Conservation (phyloP, 1,139 yeast species). For the Oligophagozyma castellii region DNA sequence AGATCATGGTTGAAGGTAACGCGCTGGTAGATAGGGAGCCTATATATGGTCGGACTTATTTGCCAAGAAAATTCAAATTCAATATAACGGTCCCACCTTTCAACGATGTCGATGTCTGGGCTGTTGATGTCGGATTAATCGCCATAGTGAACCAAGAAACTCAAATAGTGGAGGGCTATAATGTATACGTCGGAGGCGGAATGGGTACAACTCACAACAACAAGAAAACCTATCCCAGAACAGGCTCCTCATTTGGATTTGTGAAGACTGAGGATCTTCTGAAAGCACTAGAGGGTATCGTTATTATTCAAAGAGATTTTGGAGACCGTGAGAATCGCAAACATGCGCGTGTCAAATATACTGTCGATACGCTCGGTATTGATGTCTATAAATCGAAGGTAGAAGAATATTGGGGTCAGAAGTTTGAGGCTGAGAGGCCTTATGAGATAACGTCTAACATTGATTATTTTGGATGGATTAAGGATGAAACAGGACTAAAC, state of each 20-base stretch:
- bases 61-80: constrained; percentile 93
- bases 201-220: constrained; percentile 98
- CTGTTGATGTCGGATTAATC: constrained; percentile 86
- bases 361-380: constrained; percentile 83
- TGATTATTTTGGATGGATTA: constrained; percentile 90
- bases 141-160: constrained; percentile 66
- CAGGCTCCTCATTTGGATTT: constrained; percentile 79
- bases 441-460: constrained; percentile 76
- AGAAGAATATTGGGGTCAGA: constrained; percentile 70
- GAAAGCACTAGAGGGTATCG: constrained; percentile 75
- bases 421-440: constrained; percentile 55
- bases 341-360: constrained; percentile 95
- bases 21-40: constrained; percentile 83
- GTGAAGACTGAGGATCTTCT: constrained; percentile 54
- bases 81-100: constrained; percentile 93
- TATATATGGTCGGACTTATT: constrained; percentile 68
- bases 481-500: constrained; percentile 74
- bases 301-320: constrained; percentile 87
- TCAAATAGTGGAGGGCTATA: constrained; percentile 52
- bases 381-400: constrained; percentile 68
- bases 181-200: constrained; percentile 93
- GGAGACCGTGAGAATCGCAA: constrained; percentile 96
- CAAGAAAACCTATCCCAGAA: constrained; percentile 90
- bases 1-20: constrained; percentile 76
- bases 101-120: constrained; percentile 94